phyloP scores from a whole-genome alignment of 306 rosid species.

The Cyclanthera cordifolia region DNA sequence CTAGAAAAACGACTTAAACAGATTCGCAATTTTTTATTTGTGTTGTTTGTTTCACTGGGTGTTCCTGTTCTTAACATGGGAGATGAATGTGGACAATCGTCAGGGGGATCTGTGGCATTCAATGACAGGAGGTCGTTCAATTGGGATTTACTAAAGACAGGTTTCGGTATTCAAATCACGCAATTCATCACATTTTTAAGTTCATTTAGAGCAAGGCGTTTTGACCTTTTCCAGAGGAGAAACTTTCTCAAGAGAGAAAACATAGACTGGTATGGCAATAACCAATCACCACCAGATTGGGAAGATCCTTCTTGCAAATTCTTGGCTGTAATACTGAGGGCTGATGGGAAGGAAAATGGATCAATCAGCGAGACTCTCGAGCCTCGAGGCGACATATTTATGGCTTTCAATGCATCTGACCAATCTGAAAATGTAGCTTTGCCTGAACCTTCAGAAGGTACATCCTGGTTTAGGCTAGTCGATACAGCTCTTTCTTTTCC shows the following conservation, averaged over 20 bases:
- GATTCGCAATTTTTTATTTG: conserved; percentile 63
- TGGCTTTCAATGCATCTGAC: conserved; percentile 61
- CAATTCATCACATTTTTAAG: conserved; percentile 57
- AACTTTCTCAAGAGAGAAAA: conserved; percentile 60
- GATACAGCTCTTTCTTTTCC: conserved; percentile 86
- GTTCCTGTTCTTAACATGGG: conserved; percentile 94
- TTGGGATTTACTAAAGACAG: conserved; percentile 52
- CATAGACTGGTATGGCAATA: conserved; percentile 59
- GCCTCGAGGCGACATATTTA: conserved; percentile 41
- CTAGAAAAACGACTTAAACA: conserved; percentile 75
- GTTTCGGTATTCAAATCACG: conserved; percentile 52
- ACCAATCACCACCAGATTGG: conserved; percentile 57
- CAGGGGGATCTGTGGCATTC: conserved; percentile 50
- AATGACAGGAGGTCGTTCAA: conserved; percentile 40
- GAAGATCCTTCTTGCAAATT: conserved; percentile 64
- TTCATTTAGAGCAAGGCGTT: conserved; percentile 44
- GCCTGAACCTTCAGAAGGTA: conserved; percentile 42
- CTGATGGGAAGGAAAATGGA: conserved; percentile 27
- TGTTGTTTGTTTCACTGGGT: conserved; percentile 65
- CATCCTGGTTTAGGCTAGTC: conserved; percentile 52
- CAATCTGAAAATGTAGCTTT: conserved; percentile 40
- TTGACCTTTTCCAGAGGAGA: conserved; percentile 52
- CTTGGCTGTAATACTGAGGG: conserved; percentile 59
- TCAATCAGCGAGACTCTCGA: conserved; percentile 21
- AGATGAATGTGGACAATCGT: conserved; percentile 78